Evolutionary conservation across 179 eudicot species (phyloP).

Genomic region (Actinidia polygama): DNA sequence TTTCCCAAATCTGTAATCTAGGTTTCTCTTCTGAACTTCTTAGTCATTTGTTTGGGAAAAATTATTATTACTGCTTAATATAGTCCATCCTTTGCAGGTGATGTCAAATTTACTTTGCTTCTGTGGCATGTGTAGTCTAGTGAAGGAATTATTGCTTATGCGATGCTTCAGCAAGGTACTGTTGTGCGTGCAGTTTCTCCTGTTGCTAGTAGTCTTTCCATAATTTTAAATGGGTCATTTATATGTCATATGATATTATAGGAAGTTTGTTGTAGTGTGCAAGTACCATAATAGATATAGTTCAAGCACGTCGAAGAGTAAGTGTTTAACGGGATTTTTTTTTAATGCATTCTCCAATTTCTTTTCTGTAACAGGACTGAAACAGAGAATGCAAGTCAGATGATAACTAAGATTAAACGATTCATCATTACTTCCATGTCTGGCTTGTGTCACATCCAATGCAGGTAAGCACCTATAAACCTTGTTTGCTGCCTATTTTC

Average conservation of each 20-base stretch:
- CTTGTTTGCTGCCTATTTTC: too few relatives aligned
- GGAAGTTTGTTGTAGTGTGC: conserved; percentile 87
- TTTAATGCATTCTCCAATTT: too few relatives aligned
- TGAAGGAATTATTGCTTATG: conserved; percentile 81
- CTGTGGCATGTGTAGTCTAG: conserved; percentile 83
- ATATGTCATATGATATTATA: conserved; percentile 26
- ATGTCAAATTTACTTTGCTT: conserved; percentile 85
- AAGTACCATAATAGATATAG: conserved; percentile 84
- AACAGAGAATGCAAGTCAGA: too few relatives aligned
- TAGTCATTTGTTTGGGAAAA: not conserved
- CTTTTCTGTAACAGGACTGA: too few relatives aligned
- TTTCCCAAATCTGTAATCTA: too few relatives aligned
- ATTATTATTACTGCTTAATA: conserved; percentile 4
- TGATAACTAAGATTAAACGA: too few relatives aligned
- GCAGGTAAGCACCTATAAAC: too few relatives aligned
- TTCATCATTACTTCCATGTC: too few relatives aligned
- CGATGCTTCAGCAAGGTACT: conserved; percentile 95
- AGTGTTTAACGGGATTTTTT: too few relatives aligned
- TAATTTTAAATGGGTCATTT: not conserved
- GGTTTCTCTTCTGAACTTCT: conserved; percentile 52
- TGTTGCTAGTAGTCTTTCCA: not conserved
- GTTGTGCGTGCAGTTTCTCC: conserved; percentile 10
- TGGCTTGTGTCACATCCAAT: too few relatives aligned
- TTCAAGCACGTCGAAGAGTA: conserved; percentile 93
- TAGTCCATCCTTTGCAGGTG: conserved; percentile 46